Evolutionary conservation across 2,329 filamentous ascomycete genomes (phyloP), one percentile per base, ranked within the genome.

Genomic region (Aaosphaeria pasadenensis): DNA sequence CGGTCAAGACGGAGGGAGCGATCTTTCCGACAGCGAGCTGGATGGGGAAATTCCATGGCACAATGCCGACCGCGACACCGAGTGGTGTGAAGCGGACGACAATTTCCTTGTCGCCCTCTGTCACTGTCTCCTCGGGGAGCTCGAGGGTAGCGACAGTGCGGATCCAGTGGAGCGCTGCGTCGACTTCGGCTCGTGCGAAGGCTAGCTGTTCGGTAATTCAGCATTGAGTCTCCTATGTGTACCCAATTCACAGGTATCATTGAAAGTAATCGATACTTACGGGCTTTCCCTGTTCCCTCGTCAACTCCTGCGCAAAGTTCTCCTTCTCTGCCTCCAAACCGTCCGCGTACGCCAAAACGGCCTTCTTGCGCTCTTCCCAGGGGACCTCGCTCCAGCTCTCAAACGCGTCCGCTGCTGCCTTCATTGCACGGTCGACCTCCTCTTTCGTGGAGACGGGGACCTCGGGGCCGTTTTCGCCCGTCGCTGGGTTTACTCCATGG

Each of bases 1-100:
- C 81, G 0, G 82, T 80, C 33, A 84, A 52, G 0, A 86, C 59
- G 2, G 80, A 79, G 0, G 81, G 78, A 1, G 74, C 76, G 29
- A 86, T 70, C 63, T 86, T 86, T 45, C 74, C 73, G 6, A 74
- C 61, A 5, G 72, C 74, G 2, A 83, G 64, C 24, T 76, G 59
- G n/a, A 85, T 62, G 5, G 82, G 81, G 50, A 78, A 77, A 64
- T 78, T 79, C 70, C 74, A 79, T 7, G 64, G 64, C 47, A 61
- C 60, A 45, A 70, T 69, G 17, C 63, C 66, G 9, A 30, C 41
- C 6, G 9, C 3, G 6, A 43, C 41, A 11, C 41, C 41, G 7
- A 43, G 30, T 7, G 41, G 41, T 30, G 41, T 30, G 17, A 30
- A 43, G 7, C 28, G 24, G 6, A 32, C 41, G 11, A 43, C 41